phyloP scores from a whole-genome alignment of 768 basidiomycete species.

The Coprinopsis cinerea region DNA sequence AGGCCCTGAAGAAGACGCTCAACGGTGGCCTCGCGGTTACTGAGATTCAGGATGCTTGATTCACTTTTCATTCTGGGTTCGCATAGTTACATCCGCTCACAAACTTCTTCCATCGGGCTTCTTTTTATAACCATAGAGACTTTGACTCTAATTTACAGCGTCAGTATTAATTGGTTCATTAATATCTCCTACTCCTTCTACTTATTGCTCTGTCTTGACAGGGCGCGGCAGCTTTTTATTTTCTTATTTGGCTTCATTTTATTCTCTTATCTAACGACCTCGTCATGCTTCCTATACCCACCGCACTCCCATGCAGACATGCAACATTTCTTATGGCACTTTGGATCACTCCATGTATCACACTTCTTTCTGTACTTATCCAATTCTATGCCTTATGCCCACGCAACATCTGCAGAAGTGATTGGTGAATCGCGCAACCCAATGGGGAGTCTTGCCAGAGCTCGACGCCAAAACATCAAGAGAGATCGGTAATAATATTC shows the following conservation, averaged over 20 bases:
- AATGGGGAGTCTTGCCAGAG: no score
- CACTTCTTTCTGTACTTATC: no score
- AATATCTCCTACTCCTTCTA: constrained; percentile 18
- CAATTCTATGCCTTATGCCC: no score
- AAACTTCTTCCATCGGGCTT: constrained; percentile 34
- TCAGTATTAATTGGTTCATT: constrained; percentile 32
- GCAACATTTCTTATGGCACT: no score
- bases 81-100: constrained; percentile 36
- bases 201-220: neutral
- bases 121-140: constrained; percentile 32
- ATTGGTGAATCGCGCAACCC: no score
- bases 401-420: no score
- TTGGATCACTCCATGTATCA: no score
- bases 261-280: neutral
- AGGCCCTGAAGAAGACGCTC: constrained; percentile 37
- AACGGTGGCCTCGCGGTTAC: constrained; percentile 46
- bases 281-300: neutral
- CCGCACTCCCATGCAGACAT: no score
- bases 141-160: constrained; percentile 24
- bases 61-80: constrained; percentile 21
- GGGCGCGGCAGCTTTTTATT: neutral
- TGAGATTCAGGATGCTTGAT: constrained; percentile 37
- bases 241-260: neutral
- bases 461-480: neutral
- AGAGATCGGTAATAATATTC: neutral